Evolutionary conservation across 768 basidiomycete genomes (phyloP), one percentile per base, ranked within the genome.

Genomic region (Ramaria rubella): DNA sequence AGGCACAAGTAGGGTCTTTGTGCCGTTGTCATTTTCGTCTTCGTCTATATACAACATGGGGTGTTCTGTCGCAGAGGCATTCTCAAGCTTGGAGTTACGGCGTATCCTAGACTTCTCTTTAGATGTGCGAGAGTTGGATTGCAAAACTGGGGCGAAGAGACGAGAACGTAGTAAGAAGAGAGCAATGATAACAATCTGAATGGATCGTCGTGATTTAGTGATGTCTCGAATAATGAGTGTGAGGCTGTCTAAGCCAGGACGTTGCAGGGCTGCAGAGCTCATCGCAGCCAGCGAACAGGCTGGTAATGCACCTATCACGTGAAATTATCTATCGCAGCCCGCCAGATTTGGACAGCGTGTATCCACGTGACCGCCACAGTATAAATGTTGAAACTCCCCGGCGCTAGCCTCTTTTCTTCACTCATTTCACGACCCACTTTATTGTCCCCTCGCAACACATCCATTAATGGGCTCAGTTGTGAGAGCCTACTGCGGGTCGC

Each of bases 1-100:
- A 1, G 83, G 86, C 5, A 88, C 82, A 1, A 85, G 75, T n/a
- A 90, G 69, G 4, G 76, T 81, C 65, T 81, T 81, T 17, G 76
- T 76, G 3, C 85, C 86, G 60, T 81, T 76, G 2, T 84, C 86
- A 60, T 81, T n/a, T n/a, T n/a, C 78, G 2, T 73, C 65, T 55
- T 80, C 77, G 29, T 80, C 75, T 17, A 79, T 69, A 64, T 89
- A 91, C 26, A 90, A 72, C 62, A 81, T 76, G 67, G 85, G n/a
- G n/a, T n/a, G n/a, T n/a, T n/a, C 81, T 45, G 86, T 63, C 19
- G 81, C 76, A 38, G n/a, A n/a, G n/a, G n/a, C n/a, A n/a, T n/a
- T n/a, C n/a, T n/a, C n/a, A n/a, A n/a, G n/a, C n/a, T n/a, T n/a
- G n/a, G n/a, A n/a, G n/a, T n/a, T n/a, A n/a, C n/a, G n/a, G n/a